Conservation (phyloP, 805 yeast species). For the Cyberlindnera galapagoensis region DNA sequence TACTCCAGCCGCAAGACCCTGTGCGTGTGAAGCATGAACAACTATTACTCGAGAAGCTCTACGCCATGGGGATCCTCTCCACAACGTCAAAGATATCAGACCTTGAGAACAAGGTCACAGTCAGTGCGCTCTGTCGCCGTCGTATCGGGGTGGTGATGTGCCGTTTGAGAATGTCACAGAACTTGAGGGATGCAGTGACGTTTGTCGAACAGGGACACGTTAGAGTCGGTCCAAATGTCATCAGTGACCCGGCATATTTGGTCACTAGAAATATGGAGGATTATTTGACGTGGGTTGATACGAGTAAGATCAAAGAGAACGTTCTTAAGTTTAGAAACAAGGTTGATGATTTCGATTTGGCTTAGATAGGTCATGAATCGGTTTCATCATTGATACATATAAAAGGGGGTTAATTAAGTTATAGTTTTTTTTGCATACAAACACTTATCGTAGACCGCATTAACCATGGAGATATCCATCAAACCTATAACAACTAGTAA, state of each 20-base stretch:
- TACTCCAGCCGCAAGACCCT: conserved; percentile 83
- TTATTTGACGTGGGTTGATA: conserved; percentile 96
- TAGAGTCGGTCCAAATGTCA: conserved; percentile 91
- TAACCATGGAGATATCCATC: no score
- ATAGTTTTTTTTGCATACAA: no score
- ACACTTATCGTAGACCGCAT: no score
- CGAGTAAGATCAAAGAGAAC: conserved; percentile 86
- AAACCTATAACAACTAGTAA: background rate
- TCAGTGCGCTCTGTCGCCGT: conserved; percentile 86
- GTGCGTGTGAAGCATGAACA: conserved; percentile 85
- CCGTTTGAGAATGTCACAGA: conserved; percentile 88
- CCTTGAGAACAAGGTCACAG: conserved; percentile 86
- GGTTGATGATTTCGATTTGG: conserved; percentile 52
- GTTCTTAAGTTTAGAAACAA: conserved; percentile 80
- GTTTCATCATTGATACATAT: no score
- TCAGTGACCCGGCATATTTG: conserved; percentile 92
- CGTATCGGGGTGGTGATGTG: conserved; percentile 94
- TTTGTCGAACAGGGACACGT: conserved; percentile 97
- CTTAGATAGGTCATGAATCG: conserved; percentile 24
- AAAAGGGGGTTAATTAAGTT: no score
- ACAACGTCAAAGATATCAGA: conserved; percentile 89
- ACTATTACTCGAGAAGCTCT: conserved; percentile 77
- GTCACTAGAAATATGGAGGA: conserved; percentile 94
- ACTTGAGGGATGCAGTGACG: conserved; percentile 79
- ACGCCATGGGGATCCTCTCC: conserved; percentile 80